Base-by-base conservation (phyloP, 441 rosid genomes). In the Euphorbia corollata region DNA sequence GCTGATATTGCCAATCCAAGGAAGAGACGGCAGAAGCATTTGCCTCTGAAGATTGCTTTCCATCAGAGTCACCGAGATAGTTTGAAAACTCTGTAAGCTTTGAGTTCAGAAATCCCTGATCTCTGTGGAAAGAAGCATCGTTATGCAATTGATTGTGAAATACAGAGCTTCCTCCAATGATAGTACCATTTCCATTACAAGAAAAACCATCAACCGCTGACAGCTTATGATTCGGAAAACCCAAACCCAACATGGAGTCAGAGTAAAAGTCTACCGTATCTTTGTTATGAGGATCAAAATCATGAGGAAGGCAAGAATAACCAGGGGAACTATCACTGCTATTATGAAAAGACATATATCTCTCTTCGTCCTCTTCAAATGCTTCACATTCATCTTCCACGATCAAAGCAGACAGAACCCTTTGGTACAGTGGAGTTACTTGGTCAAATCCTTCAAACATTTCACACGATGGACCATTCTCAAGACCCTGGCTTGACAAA, bases 371-470 rank as follows among this genome's bases (percentile, higher is more conserved):
- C 24, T 80, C 83, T 68, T 68, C 77, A 70, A 76, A 64, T 72
- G 73, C 80, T 62, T 71, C 86, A 54, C 59, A 48, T 77, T 77
- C 86, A 54, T 80, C 90, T 77, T 81, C 90, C 41, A 79, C 63
- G 67, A 85, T 82, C 55, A 85, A 76, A 73, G 86, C 82, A 60
- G 90, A 83, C 69, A 85, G 65, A 53, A 85, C 79, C 75, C 87
- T 82, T 73, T 80, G 85, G 75, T 84, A 83, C 32, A 85, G 75
- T 54, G 90, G 87, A 60, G 76, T 73, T 67, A 54, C 66, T 71
- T 71, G 69, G 32, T 67, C 71, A 61, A 60, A 67, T 65, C 73
- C 54, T 59, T 68, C 80, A 1, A 67, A 22, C 57, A 58, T 70
- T 63, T 75, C 79, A 63, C 41, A 38, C 18, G 71, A 68, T 61